These are phyloP conservation scores for Colletotrichum godetiae DNA, from an alignment of 2,329 filamentous ascomycete genomes.

Conservation along the genomic window DNA sequence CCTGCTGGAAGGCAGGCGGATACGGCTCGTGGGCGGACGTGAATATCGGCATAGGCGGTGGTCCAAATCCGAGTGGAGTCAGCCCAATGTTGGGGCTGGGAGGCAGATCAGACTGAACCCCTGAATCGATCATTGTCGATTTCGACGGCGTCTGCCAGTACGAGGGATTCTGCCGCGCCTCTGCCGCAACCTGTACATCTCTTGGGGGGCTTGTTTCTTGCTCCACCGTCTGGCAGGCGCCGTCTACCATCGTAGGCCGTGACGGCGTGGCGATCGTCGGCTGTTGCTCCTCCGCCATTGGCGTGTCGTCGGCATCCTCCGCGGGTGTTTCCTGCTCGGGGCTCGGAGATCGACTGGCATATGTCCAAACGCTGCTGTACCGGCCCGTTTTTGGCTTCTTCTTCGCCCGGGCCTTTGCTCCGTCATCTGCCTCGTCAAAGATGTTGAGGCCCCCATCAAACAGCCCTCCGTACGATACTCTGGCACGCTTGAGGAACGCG, in stretches of 20 bases:
- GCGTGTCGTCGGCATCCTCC: constrained; percentile 37
- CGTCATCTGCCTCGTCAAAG: constrained; percentile 74
- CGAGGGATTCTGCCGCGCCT: constrained; percentile 19
- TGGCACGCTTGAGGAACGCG: constrained; percentile 79
- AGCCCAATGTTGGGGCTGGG: background rate
- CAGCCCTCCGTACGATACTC: constrained; percentile 75
- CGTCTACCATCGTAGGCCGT: constrained; percentile 43
- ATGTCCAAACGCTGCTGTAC: constrained; percentile 78
- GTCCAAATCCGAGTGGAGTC: constrained; percentile 2
- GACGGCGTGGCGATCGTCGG: constrained; percentile 27
- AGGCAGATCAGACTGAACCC: constrained; percentile 23
- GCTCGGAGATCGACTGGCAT: constrained; percentile 77
- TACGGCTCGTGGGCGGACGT: constrained; percentile 23
- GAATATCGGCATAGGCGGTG: constrained; percentile 19
- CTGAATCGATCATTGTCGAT: constrained; percentile 29
- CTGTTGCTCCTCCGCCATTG: constrained; percentile 20
- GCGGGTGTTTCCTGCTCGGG: constrained; percentile 64
- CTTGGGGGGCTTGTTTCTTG: constrained; percentile 36
- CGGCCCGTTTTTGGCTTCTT: constrained; percentile 79
- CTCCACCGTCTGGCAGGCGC: constrained; percentile 45
- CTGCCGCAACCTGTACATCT: constrained; percentile 33
- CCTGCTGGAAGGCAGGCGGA: constrained; percentile 20
- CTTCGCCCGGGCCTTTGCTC: constrained; percentile 68
- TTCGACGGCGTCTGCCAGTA: constrained; percentile 30
- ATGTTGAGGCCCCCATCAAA: constrained; percentile 74